A percentile compares a stretch with the other conserved stretches of the same genome.
Evolutionary conservation across 495 filamentous ascomycete species (phyloP).

Genomic region (Talaromyces proteolyticus): DNA sequence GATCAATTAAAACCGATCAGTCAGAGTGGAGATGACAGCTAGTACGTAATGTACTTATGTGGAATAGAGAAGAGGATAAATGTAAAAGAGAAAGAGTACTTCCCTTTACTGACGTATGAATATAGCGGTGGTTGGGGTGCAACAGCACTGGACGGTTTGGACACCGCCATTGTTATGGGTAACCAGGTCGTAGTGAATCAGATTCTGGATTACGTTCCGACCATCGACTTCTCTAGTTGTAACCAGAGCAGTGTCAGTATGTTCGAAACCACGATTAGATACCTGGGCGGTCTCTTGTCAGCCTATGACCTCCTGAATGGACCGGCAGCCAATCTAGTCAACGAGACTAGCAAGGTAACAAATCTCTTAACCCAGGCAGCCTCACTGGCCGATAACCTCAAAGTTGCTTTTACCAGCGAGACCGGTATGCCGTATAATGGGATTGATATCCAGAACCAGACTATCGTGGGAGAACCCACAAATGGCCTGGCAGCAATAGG

Average conservation of each 20-base stretch:
- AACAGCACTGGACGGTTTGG: slow-evolving; percentile 74
- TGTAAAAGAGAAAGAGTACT: slow-evolving; percentile 11
- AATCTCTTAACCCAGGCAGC: slow-evolving; percentile 59
- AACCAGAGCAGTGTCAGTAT: slow-evolving; percentile 53
- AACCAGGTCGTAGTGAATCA: slow-evolving; percentile 59
- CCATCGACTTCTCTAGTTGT: slow-evolving; percentile 62
- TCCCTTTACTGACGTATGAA: slow-evolving; percentile 19
- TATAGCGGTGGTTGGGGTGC: slow-evolving; percentile 83
- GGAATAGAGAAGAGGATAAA: slow-evolving; percentile 2
- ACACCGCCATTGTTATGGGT: slow-evolving; percentile 74
- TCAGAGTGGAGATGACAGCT: slow-evolving; percentile 61
- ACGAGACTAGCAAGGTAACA: slow-evolving; percentile 40
- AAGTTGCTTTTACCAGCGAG: slow-evolving; percentile 70
- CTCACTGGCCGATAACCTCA: slow-evolving; percentile 63
- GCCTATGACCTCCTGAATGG: slow-evolving; percentile 77
- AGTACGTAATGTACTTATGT: slow-evolving; percentile 50
- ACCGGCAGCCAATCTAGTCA: slow-evolving; percentile 50
- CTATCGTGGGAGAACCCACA: slow-evolving; percentile 39
- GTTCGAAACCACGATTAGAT: slow-evolving; percentile 88
- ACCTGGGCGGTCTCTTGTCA: slow-evolving; percentile 72
- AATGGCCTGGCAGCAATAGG: slow-evolving; percentile 70
- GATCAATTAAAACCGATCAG: slow-evolving; percentile 68
- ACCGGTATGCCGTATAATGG: slow-evolving; percentile 73
- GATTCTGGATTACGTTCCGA: slow-evolving; percentile 62
- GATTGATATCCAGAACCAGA: slow-evolving; percentile 48